phyloP scores from a whole-genome alignment of 352 stramenopile genomes.

The Globisporangium viniferum region DNA sequence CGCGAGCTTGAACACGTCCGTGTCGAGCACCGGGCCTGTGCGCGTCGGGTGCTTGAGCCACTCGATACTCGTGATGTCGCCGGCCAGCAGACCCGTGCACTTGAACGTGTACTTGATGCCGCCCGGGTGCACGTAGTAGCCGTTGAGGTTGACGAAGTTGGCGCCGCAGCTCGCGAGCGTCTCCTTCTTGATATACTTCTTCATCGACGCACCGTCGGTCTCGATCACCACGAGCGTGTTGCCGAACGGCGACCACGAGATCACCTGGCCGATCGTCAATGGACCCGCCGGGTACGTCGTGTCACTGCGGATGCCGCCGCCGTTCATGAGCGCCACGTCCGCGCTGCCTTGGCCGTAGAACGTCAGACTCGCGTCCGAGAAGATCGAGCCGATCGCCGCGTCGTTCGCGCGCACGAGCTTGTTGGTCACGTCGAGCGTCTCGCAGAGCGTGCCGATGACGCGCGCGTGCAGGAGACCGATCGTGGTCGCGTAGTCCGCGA shows the following conservation, averaged over 20 bases:
- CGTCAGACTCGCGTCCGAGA: slow-evolving; percentile 27
- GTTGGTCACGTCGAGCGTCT: slow-evolving; percentile 49
- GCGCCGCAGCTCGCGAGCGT: slow-evolving; percentile 29
- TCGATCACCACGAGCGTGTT: slow-evolving; percentile 20
- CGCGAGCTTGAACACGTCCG: slow-evolving; percentile 9
- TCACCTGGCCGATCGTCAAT: slow-evolving; percentile 21
- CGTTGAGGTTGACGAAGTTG: slow-evolving; percentile 28
- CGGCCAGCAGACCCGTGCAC: slow-evolving; percentile 6
- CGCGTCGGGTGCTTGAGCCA: slow-evolving; percentile 31
- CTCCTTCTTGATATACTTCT: slow-evolving; percentile 38
- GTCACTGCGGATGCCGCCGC: slow-evolving; percentile 23
- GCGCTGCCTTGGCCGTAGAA: slow-evolving; percentile 17
- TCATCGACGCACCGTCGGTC: slow-evolving; percentile 35
- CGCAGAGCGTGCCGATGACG: slow-evolving; percentile 52
- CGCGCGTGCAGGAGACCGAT: slow-evolving; percentile 43
- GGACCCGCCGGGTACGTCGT: slow-evolving; percentile 17
- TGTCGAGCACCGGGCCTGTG: slow-evolving; percentile 8
- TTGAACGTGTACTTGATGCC: slow-evolving; percentile 46
- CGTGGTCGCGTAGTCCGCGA: slow-evolving; percentile 66
- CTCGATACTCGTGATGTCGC: slow-evolving; percentile 32
- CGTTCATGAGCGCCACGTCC: slow-evolving; percentile 22
- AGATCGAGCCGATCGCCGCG: slow-evolving; percentile 50
- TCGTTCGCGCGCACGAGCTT: slow-evolving; percentile 51
- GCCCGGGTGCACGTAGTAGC: slow-evolving; percentile 36
- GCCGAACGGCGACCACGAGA: slow-evolving; percentile 28